These are phyloP conservation scores for Candida glaebosa DNA, from an alignment of 805 yeast species.

Conservation along the genomic window DNA sequence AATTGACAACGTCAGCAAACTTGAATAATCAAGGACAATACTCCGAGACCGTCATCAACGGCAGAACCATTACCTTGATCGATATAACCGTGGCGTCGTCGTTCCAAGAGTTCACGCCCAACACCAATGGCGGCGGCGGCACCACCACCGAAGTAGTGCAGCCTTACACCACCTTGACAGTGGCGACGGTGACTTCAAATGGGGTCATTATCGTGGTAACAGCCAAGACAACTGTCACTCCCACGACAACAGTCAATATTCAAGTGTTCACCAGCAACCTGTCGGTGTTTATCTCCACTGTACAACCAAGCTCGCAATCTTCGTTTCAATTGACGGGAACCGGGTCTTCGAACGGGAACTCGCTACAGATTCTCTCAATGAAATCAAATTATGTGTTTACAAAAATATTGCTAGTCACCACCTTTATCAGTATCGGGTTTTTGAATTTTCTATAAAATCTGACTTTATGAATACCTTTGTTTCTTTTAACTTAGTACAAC, in stretches of 20 bases:
- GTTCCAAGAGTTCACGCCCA: too few species aligned
- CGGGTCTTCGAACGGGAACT: neutral
- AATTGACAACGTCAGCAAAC: constrained; percentile 11
- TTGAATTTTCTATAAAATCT: too few species aligned
- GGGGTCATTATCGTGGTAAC: neutral
- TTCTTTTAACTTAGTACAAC: too few species aligned
- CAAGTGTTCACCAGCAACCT: neutral
- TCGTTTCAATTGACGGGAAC: neutral
- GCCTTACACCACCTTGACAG: neutral
- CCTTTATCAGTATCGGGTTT: neutral
- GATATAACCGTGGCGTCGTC: neutral
- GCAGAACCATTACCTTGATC: neutral
- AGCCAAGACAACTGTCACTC: neutral
- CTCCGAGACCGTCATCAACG: neutral
- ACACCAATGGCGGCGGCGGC: too few species aligned
- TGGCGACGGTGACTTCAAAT: neutral
- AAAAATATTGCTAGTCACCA: neutral
- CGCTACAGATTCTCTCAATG: neutral
- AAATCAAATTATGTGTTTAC: neutral
- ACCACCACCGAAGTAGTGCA: neutral
- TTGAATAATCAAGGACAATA: constrained; percentile 7
- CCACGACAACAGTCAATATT: neutral
- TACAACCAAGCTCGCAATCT: neutral
- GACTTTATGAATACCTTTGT: neutral
- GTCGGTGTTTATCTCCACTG: neutral